Conservation (phyloP, 2,329 filamentous ascomycete species). For the Nothopassalora personata region DNA sequence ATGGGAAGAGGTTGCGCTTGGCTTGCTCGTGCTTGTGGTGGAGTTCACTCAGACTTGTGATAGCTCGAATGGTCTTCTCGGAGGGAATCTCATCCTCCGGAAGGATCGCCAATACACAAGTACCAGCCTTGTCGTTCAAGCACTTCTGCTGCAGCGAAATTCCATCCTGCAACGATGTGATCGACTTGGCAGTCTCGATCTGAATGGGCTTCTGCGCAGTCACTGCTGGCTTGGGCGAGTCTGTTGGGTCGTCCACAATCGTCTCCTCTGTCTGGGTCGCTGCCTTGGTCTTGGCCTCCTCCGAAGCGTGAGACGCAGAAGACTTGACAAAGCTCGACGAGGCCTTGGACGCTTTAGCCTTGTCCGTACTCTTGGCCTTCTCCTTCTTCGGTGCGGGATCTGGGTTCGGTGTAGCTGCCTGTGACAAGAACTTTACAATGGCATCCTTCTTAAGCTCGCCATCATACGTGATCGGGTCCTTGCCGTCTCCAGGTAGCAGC, state of each 20-base stretch:
- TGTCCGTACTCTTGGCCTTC: conserved; percentile 43
- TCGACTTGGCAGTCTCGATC: conserved; percentile 52
- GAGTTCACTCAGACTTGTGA: conserved; percentile 64
- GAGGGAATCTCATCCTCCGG: conserved; percentile 45
- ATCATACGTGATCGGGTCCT: conserved; percentile 66
- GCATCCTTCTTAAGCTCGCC: conserved; percentile 80
- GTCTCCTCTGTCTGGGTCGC: conserved; percentile 48
- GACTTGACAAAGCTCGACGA: conserved; percentile 48
- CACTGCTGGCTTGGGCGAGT: conserved; percentile 49
- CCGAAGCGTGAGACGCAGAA: conserved; percentile 48
- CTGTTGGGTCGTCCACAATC: conserved; percentile 48
- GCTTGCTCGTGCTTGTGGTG: conserved; percentile 66
- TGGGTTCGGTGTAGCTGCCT: conserved; percentile 72
- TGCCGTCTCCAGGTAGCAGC: conserved; percentile 66
- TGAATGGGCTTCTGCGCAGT: conserved; percentile 45
- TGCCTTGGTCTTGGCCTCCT: conserved; percentile 43
- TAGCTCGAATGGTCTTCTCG: conserved; percentile 29
- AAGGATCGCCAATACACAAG: conserved; percentile 74
- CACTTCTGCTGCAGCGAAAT: conserved; percentile 66
- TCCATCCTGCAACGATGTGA: conserved; percentile 60
- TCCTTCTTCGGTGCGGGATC: conserved; percentile 56
- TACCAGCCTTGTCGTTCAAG: conserved; percentile 68
- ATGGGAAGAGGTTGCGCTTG: conserved; percentile 70
- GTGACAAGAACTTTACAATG: conserved; percentile 76
- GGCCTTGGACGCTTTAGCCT: conserved; percentile 40